phyloP scores from a whole-genome alignment of 345 rosid species.

The Nephelium lappaceum region DNA sequence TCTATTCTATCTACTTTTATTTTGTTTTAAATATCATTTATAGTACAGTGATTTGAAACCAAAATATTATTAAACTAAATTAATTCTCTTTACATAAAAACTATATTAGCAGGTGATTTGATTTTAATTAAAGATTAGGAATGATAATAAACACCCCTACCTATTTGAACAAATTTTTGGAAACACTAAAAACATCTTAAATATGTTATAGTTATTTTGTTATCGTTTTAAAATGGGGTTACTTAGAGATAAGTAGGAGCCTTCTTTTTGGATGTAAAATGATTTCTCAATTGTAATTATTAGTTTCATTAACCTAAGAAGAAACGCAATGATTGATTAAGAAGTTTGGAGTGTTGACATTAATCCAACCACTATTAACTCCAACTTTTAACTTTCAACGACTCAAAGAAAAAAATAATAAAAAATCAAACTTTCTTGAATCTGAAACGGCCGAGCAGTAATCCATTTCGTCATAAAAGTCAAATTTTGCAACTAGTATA shows the following conservation, averaged over 20 bases:
- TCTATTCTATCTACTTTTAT: too few species aligned
- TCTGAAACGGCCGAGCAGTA: background rate
- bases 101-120: too few species aligned
- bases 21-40: too few species aligned
- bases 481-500: background rate
- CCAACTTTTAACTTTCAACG: background rate
- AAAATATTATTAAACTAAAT: too few species aligned
- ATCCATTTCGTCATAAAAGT: background rate
- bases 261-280: background rate
- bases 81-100: too few species aligned
- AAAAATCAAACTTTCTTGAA: background rate
- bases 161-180: too few species aligned
- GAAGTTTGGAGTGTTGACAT: background rate
- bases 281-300: background rate
- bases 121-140: too few species aligned
- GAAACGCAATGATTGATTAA: constrained; percentile 1
- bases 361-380: background rate
- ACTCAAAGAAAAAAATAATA: background rate
- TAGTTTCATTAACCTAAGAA: background rate
- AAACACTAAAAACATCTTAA: too few species aligned
- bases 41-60: too few species aligned
- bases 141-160: background rate
- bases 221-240: background rate
- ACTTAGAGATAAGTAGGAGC: background rate
- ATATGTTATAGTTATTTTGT: background rate